Percentiles rank a stretch among this genome's conserved stretches.
Evolutionary conservation across 176 grass and related monocot genomes (phyloP).

Genomic region (Alloteropsis semialata): DNA sequence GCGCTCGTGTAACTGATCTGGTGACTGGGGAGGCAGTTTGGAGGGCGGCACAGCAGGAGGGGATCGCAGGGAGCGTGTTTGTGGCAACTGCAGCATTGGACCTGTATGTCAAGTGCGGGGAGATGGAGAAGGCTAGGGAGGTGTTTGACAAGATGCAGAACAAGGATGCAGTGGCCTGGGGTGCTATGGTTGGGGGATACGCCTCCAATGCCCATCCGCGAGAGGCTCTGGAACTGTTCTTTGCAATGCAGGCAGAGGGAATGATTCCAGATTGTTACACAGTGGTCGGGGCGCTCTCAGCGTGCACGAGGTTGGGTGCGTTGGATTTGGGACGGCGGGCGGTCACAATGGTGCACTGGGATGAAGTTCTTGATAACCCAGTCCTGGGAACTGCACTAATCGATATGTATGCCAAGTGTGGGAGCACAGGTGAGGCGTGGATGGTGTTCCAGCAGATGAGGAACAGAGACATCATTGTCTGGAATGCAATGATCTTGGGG

Average conservation of each 20-base stretch:
- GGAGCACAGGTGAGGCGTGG: constrained; percentile 49
- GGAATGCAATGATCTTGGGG: constrained; percentile 69
- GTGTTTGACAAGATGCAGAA: constrained; percentile 54
- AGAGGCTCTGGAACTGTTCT: constrained; percentile 58
- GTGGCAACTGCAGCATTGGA: constrained; percentile 51
- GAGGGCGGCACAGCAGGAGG: constrained; percentile 23
- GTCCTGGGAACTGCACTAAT: constrained; percentile 63
- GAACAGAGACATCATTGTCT: constrained; percentile 52
- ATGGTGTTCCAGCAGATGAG: constrained; percentile 49
- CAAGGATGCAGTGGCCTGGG: constrained; percentile 58
- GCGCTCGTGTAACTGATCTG: constrained; percentile 42
- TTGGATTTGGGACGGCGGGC: constrained; percentile 44
- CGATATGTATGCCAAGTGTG: constrained; percentile 72
- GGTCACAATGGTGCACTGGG: constrained; percentile 18
- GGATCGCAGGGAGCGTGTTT: constrained; percentile 29
- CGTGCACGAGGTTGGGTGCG: constrained; percentile 57
- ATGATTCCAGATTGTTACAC: constrained; percentile 49
- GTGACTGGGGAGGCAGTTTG: constrained; percentile 37
- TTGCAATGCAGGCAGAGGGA: constrained; percentile 43
- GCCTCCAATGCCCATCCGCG: constrained; percentile 53
- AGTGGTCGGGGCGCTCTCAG: constrained; percentile 45
- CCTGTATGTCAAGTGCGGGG: constrained; percentile 62
- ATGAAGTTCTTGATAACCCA: constrained; percentile 53
- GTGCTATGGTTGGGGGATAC: constrained; percentile 64
- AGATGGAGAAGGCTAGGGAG: constrained; percentile 40